Conservation (phyloP, 2,329 filamentous ascomycete species). For the Erysiphe neolycopersici region DNA sequence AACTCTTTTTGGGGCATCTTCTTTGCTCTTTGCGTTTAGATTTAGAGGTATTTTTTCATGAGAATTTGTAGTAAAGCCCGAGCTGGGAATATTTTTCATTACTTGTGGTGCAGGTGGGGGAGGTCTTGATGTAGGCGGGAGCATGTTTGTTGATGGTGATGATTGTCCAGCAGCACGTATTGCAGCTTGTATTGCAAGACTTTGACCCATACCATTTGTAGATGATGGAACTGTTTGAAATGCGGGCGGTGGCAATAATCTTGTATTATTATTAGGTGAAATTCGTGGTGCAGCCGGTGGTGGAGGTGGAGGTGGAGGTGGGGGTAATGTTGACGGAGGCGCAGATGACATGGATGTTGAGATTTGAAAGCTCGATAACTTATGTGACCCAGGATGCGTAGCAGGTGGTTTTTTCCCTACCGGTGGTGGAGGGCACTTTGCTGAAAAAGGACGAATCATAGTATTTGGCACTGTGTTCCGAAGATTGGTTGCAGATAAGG, state of each 20-base stretch:
- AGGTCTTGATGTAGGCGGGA: slow-evolving; percentile 11
- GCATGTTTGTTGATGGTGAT: slow-evolving; percentile 12
- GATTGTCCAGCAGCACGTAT: slow-evolving; percentile 19
- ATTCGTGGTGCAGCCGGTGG: slow-evolving; percentile 13
- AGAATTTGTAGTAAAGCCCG: slow-evolving; percentile 48
- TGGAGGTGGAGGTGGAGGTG: slow-evolving; percentile 15
- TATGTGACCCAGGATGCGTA: slow-evolving; percentile 26
- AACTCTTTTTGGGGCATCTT: slow-evolving; percentile 17
- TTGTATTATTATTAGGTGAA: slow-evolving; percentile 3
- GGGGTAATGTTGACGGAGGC: slow-evolving; percentile 7
- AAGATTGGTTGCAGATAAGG: slow-evolving; percentile 28
- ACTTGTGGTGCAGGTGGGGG: slow-evolving; percentile 18
- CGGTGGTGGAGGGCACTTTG: slow-evolving; percentile 48
- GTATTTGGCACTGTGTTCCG: slow-evolving; percentile 27
- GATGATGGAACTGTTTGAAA: slow-evolving; percentile 15
- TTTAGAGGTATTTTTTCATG: slow-evolving; percentile 28
- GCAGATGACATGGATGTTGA: slow-evolving; percentile 13
- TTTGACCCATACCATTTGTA: slow-evolving; percentile 11
- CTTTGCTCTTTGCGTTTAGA: slow-evolving; percentile 14
- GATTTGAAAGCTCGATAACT: slow-evolving; percentile 20
- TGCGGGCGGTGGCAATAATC: slow-evolving; percentile 7
- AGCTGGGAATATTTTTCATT: slow-evolving; percentile 39
- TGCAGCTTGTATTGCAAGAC: slow-evolving; percentile 19
- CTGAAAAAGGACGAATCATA: slow-evolving; percentile 28
- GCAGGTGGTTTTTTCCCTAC: slow-evolving; percentile 51